Evolutionary conservation across 495 filamentous ascomycete genomes (phyloP), one percentile per base, ranked within the genome.

Genomic region (Astrocystis sublimbata): DNA sequence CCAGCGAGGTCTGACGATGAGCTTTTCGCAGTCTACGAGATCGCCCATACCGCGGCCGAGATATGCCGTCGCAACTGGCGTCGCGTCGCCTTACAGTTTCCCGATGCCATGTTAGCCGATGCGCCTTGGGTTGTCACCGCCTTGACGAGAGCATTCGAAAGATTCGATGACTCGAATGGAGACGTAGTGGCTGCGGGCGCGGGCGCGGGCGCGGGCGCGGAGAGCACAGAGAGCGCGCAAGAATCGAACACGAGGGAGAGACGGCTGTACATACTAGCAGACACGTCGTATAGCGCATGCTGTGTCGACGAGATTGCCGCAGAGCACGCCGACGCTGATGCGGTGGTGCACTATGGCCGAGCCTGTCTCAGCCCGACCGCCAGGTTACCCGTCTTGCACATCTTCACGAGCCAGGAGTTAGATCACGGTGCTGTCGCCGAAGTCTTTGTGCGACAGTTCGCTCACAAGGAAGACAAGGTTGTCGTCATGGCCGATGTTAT

Each of bases 301-400:
- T 99, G 94, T 71, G 92, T 97, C 51, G 94, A 99, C 64, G 94
- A 99, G 74, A 89, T 98, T 46, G 96, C 94, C 2, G 94, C 96
- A 15, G 93, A 98, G 69, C 96, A 99, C 73, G 89, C 90, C 30
- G 81, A 91, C 68, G 93, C 94, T 6, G 89, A 98, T 54, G 92
- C 90, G 4, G 89, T 98, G 4, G 90, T 99, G 17, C 94, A 99
- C 72, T 99, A 98, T 68, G 94, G 94, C 23, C 83, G 93, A 42
- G 88, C 92, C 0, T 99, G 94, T 72, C 79, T 99, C 24, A 96
- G 91, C 2, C 96, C 94, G 1, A 96, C 93, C 0, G 89, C 91
- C 4, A 80, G 93, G 53, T 76, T 99, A 15, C 92, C 96, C 0
- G 92, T 98, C 24, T 88, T 97, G 58, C 92, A 98, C 69, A 85